These are phyloP conservation scores for Neurospora sp. DNA, from an alignment of 495 filamentous ascomycete species.

Conservation along the genomic window DNA sequence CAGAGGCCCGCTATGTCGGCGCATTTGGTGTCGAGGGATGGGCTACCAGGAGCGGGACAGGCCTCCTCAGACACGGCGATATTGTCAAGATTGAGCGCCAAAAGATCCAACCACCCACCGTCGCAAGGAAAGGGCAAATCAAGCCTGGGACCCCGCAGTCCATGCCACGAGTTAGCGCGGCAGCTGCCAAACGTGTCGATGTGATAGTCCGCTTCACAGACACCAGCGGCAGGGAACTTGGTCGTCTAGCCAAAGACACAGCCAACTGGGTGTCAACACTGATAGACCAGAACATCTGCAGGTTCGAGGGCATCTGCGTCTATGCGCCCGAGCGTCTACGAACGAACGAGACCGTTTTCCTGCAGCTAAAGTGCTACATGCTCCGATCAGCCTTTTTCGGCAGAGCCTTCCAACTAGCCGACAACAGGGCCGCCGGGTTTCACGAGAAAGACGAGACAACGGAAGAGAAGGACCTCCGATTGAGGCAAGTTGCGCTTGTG, in stretches of 20 bases:
- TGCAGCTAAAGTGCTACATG: conserved; percentile 76
- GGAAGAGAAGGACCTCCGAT: conserved; percentile 74
- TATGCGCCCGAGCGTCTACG: conserved; percentile 75
- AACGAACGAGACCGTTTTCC: conserved; percentile 84
- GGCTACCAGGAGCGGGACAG: conserved; percentile 76
- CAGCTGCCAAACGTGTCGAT: conserved; percentile 53
- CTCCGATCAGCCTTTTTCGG: conserved; percentile 62
- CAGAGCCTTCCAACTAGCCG: conserved; percentile 44
- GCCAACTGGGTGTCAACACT: conserved; percentile 92
- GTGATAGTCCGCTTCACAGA: conserved; percentile 93
- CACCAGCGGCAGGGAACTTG: conserved; percentile 66
- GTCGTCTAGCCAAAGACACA: conserved; percentile 77
- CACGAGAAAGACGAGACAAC: conserved; percentile 70
- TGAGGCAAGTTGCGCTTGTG: conserved; percentile 79
- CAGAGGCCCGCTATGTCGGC: conserved; percentile 68
- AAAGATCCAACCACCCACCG: conserved; percentile 54
- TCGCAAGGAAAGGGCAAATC: conserved; percentile 38
- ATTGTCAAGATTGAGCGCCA: conserved; percentile 75
- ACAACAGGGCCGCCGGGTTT: conserved; percentile 55
- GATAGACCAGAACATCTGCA: conserved; percentile 84
- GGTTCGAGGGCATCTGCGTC: conserved; percentile 81
- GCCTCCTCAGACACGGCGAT: conserved; percentile 67
- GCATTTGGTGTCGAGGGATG: conserved; percentile 87
- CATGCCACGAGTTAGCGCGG: conserved; percentile 26
- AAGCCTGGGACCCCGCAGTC: conserved; percentile 19